Evolutionary conservation across 495 filamentous ascomycete genomes (phyloP), one percentile per base, ranked within the genome.

Genomic region (Xylaria flabelliformis): DNA sequence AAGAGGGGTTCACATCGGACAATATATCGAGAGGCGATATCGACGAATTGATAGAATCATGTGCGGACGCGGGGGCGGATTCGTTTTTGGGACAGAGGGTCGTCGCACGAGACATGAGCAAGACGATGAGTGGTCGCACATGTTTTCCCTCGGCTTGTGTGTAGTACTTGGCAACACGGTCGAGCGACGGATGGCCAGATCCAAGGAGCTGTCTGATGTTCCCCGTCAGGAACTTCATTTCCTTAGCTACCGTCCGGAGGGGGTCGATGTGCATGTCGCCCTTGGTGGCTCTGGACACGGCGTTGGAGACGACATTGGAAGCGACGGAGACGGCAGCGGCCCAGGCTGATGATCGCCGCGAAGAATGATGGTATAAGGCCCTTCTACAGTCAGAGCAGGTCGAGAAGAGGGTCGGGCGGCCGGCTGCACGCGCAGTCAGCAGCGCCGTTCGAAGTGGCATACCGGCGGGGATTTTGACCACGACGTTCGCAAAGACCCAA

Each of bases 131-230:
- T 4, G 96, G 96, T 73, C 96, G 92, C 74, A 98, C 91, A 80
- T 98, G 97, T 82, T 99, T 99, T 65, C 96, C 96, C 82, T 98
- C 94, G 64, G 92, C 92, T 75, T 93, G 91, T n/a, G 96, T 97
- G 79, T 99, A 99, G 85, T 99, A 98, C 80, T 98, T 99, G 39
- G 97, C 94, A 19, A 97, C 94, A 64, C 91, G 95, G 77, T 99
- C 97, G 51, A 99, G 86, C 24, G 94, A 92, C 6, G 95, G 97
- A 80, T 98, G 95, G 1, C 95, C 94, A 0, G 95, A 97, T 6
- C 95, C 95, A 26, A 98, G 84, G 36, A 98, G 85, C 78, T 94
- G 91, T 62, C 92, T 86, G 78, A 97, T 96, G 78, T 97, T 97
- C 64, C 92, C 93, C 21, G 90, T 97, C 79, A 97, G 82, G 76